These are phyloP conservation scores for Vaccinium corymbosum DNA, from an alignment of 148 eudicot species.

Conservation along the genomic window DNA sequence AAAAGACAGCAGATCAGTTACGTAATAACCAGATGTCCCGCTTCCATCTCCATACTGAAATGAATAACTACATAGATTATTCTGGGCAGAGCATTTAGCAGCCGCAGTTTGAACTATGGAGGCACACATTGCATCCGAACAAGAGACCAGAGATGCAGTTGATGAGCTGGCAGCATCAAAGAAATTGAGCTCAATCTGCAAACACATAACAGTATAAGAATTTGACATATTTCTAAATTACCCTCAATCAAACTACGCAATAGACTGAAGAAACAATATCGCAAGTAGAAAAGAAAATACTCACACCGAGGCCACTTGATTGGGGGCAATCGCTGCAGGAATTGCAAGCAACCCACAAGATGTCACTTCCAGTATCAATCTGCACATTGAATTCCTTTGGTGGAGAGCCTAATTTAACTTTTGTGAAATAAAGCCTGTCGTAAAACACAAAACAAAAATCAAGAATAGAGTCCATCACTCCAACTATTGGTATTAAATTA, in stretches of 20 bases:
- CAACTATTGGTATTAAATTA: not conserved
- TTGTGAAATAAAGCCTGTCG: constrained; percentile 75
- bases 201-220: constrained; percentile 4
- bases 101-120: constrained; percentile 52
- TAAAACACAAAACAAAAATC: constrained; percentile 14
- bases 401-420: constrained; percentile 86
- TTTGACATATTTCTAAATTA: not conserved
- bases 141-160: constrained; percentile 62
- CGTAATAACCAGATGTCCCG: constrained; percentile 77
- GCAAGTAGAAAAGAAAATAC: constrained; percentile 22
- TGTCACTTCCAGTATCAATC: constrained; percentile 97
- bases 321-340: constrained; percentile 80
- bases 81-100: constrained; percentile 57
- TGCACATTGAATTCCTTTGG: constrained; percentile 96
- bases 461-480: not conserved
- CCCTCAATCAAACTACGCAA: not conserved
- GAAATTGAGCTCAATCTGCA: constrained; percentile 77
- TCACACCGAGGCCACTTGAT: constrained; percentile 88
- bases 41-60: constrained; percentile 93
- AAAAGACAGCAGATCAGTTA: constrained; percentile 72
- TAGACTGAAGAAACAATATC: not conserved
- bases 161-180: constrained; percentile 72
- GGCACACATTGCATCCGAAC: constrained; percentile 72
- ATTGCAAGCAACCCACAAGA: constrained; percentile 85
- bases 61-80: constrained; percentile 64